Percentiles rank a stretch among this genome's conserved stretches.
These are phyloP conservation scores for Ocimum tenuiflorum DNA, from an alignment of 257 asterid species.

Conservation along the genomic window DNA sequence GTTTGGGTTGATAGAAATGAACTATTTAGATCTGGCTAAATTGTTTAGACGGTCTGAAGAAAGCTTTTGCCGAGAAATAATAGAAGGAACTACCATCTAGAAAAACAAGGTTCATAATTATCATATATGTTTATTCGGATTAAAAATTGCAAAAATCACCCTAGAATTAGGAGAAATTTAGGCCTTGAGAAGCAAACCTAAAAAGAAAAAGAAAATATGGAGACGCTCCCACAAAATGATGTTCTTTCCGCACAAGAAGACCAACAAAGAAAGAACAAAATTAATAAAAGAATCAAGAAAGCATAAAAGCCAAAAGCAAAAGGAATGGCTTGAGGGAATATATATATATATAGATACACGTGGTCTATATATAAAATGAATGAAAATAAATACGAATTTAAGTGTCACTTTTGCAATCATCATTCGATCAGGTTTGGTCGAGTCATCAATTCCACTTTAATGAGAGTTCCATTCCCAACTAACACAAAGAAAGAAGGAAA, in stretches of 20 bases:
- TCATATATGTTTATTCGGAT: background rate
- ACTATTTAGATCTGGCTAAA: no score
- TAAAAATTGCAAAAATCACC: background rate
- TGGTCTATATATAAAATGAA: background rate
- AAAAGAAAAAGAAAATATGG: background rate
- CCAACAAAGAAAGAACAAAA: background rate
- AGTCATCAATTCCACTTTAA: constrained; percentile 24
- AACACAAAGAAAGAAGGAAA: constrained; percentile 7
- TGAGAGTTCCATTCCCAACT: constrained; percentile 31
- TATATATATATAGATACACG: background rate
- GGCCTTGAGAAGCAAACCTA: background rate
- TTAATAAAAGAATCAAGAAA: constrained; percentile 20
- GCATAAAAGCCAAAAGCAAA: constrained; percentile 37
- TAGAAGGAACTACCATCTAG: no score
- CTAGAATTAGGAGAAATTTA: background rate
- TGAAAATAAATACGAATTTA: background rate
- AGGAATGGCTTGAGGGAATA: background rate
- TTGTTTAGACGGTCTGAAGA: no score
- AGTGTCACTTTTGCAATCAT: constrained; percentile 22
- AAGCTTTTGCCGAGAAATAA: no score
- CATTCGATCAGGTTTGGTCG: constrained; percentile 18
- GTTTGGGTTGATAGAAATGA: no score
- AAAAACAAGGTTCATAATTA: no score
- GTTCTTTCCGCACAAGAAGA: background rate
- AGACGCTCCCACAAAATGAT: constrained; percentile 11